These are phyloP conservation scores for Fagopyrum esculentum DNA, from an alignment of 148 eudicot species.

Conservation along the genomic window DNA sequence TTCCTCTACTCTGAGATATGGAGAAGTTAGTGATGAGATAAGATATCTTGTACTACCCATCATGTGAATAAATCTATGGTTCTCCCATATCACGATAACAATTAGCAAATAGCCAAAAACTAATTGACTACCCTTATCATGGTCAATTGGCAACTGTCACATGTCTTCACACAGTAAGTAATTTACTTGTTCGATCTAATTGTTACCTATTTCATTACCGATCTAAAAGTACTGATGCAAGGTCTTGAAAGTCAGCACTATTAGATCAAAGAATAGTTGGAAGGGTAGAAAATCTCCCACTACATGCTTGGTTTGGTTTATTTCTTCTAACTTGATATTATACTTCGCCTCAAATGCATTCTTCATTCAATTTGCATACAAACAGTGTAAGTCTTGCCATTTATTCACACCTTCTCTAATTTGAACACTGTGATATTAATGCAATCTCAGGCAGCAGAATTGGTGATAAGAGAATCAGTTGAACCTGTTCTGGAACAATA, in stretches of 20 bases:
- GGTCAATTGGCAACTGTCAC: neutral
- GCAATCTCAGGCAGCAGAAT: slow-evolving; percentile 63
- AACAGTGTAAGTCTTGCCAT: neutral
- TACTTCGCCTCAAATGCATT: neutral
- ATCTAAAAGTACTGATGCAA: neutral
- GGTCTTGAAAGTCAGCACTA: neutral
- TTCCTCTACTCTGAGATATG: neutral
- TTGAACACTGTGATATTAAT: slow-evolving; percentile 1
- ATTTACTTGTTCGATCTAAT: neutral
- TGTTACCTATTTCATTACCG: neutral
- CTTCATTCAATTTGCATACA: neutral
- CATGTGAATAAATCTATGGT: neutral
- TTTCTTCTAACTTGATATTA: neutral
- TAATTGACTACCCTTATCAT: neutral
- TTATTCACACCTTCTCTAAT: slow-evolving; percentile 1
- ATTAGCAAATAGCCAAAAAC: neutral
- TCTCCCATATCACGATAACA: neutral
- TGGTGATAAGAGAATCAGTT: slow-evolving; percentile 81
- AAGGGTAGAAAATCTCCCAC: no score
- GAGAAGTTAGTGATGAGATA: neutral
- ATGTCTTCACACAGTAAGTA: neutral
- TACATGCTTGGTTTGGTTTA: neutral
- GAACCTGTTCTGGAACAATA: slow-evolving; percentile 95
- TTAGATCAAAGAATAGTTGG: neutral
- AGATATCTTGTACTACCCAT: neutral